These are phyloP conservation scores for Penicillium dipodomyicola DNA, from an alignment of 495 filamentous ascomycete genomes.

Conservation along the genomic window DNA sequence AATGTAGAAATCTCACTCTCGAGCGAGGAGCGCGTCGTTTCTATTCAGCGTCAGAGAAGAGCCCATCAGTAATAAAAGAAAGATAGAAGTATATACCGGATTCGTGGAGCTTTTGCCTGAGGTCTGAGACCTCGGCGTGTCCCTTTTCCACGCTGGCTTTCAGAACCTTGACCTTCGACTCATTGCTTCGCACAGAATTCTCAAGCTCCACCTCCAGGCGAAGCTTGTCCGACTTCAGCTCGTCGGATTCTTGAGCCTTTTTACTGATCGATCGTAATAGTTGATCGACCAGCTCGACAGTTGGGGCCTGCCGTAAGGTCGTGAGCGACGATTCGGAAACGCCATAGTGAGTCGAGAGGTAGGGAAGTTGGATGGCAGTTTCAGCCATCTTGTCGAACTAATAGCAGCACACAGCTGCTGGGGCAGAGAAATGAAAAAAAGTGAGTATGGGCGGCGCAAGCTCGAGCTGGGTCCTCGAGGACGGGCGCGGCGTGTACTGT, in stretches of 20 bases:
- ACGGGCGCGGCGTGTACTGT: conserved; percentile 22
- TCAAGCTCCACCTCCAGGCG: conserved; percentile 90
- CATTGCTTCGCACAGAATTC: conserved; percentile 74
- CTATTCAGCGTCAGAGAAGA: conserved; percentile 40
- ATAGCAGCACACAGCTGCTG: conserved; percentile 23
- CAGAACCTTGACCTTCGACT: conserved; percentile 75
- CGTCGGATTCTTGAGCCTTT: conserved; percentile 78
- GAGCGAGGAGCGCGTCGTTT: conserved; percentile 61
- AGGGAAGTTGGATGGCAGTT: conserved; percentile 68
- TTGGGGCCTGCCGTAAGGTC: conserved; percentile 67
- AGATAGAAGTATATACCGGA: conserved; percentile 59
- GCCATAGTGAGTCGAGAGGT: conserved; percentile 70
- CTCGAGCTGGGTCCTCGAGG: conserved; percentile 14
- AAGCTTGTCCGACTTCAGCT: conserved; percentile 76
- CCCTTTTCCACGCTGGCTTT: conserved; percentile 78
- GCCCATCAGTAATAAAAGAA: not conserved
- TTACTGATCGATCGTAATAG: conserved; percentile 64
- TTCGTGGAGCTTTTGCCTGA: conserved; percentile 73
- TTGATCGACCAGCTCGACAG: conserved; percentile 67
- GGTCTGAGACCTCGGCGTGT: conserved; percentile 71
- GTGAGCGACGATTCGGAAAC: conserved; percentile 66
- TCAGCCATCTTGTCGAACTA: conserved; percentile 62
- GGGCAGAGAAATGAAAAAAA: conserved; percentile 4
- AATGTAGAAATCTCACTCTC: conserved; percentile 79
- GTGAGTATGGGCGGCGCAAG: conserved; percentile 3